Percentiles rank a stretch among this genome's conserved stretches.
These are phyloP conservation scores for Vigna angularis DNA, from an alignment of 306 rosid species.

Conservation along the genomic window DNA sequence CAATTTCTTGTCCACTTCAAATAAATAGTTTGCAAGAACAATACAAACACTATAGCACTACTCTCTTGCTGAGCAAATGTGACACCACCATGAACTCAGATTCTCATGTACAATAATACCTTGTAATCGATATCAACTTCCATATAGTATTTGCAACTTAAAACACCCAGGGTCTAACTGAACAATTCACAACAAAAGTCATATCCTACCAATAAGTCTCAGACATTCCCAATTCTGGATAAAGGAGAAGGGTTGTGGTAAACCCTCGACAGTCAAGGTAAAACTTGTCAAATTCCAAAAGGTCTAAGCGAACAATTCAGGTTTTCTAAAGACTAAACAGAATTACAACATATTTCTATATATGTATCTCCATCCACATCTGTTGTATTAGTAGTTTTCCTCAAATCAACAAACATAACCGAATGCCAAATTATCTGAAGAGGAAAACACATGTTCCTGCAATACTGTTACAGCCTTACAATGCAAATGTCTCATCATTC, in stretches of 20 bases:
- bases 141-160: slow-evolving; percentile 21
- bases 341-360: slow-evolving; percentile 9
- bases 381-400: slow-evolving; percentile 26
- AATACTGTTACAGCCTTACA: slow-evolving; percentile 15
- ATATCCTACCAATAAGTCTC: background rate
- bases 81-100: slow-evolving; percentile 10
- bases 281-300: slow-evolving; percentile 5
- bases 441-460: slow-evolving; percentile 17
- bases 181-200: slow-evolving; percentile 9
- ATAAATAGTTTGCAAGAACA: slow-evolving; percentile 35
- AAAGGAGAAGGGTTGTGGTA: background rate
- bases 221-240: background rate
- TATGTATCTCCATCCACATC: slow-evolving; percentile 37
- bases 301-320: background rate
- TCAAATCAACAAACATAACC: slow-evolving; percentile 8
- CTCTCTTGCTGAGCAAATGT: slow-evolving; percentile 4
- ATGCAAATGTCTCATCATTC: slow-evolving; percentile 1
- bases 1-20: slow-evolving; percentile 39
- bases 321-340: slow-evolving; percentile 24
- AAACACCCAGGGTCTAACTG: slow-evolving; percentile 5
- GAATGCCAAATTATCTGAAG: slow-evolving; percentile 15
- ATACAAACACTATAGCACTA: slow-evolving; percentile 19
- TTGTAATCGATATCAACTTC: slow-evolving; percentile 21
- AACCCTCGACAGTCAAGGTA: background rate
- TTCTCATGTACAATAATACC: slow-evolving; percentile 17